Evolutionary conservation across 108 stramenopile species (phyloP).

Genomic region (Nitzschia sp.): DNA sequence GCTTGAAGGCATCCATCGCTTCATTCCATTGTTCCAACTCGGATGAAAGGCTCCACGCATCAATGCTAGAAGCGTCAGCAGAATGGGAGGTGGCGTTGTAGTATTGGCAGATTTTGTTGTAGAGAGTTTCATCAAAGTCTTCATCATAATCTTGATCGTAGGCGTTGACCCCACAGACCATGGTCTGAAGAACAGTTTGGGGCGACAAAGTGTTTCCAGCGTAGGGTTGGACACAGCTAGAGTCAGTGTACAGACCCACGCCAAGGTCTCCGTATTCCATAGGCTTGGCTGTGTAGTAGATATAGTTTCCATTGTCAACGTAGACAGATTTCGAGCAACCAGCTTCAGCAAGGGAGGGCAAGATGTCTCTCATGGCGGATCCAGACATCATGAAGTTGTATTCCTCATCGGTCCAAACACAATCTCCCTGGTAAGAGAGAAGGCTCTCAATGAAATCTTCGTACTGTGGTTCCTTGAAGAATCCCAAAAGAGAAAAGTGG

Average conservation of each 20-base stretch:
- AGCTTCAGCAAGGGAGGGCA: constrained; percentile 16
- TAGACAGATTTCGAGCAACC: constrained; percentile 22
- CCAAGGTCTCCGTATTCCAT: constrained; percentile 34
- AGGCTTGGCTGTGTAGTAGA: constrained; percentile 71
- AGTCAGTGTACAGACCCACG: constrained; percentile 59
- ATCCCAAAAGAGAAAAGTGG: constrained; percentile 50
- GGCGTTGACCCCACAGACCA: constrained; percentile 14
- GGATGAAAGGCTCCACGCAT: background rate
- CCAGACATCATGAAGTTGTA: constrained; percentile 47
- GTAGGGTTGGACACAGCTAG: constrained; percentile 44
- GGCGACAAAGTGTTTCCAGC: constrained; percentile 17
- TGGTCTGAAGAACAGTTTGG: constrained; percentile 36
- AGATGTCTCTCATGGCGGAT: constrained; percentile 20
- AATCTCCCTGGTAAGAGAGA: constrained; percentile 64
- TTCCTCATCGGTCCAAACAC: constrained; percentile 57
- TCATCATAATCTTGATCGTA: background rate
- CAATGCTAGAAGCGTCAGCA: background rate
- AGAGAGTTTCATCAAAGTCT: background rate
- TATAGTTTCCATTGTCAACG: constrained; percentile 7
- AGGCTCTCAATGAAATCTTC: constrained; percentile 63
- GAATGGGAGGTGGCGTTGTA: background rate
- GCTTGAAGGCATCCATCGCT: constrained; percentile 47
- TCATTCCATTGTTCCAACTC: constrained; percentile 35
- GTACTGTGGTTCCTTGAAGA: constrained; percentile 56
- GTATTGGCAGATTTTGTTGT: background rate